Base-by-base conservation (phyloP, 306 rosid species). In the Malus fusca region DNA sequence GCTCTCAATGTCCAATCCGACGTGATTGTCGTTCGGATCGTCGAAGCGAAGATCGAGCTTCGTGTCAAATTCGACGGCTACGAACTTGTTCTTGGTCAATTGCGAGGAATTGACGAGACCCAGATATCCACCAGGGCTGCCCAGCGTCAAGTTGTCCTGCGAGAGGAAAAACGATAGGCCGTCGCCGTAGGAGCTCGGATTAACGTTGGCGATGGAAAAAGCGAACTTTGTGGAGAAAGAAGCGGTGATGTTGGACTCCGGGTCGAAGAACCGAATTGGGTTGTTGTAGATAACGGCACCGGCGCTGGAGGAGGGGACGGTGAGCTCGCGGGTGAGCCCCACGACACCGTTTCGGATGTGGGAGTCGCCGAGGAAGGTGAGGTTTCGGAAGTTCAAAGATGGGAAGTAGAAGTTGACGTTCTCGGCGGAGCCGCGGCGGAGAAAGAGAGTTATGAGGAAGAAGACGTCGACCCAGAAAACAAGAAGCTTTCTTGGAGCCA, bases 361-460 rank as follows among this genome's bases (percentile, higher is more conserved):
- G 25, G 98, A 92, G 73, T 90, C 96, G 46, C 97, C 97, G 22
- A 92, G 86, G 74, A 95, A 91, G 28, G 96, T 90, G 66, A 95
- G 86, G 89, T 95, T 92, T 43, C 97, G 84, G 78, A 90, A 83
- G 4, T 80, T 78, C 87, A 95, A 95, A 40, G 90, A 84, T 9
- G 77, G 63, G 86, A 95, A 89, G 52, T 62, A 80, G 70, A 94
- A 84, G 22, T 75, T 69, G 10, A 84, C 77, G 5, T 70, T 65
- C 31, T 81, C 79, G 6, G 86, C 79, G 10, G 81, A 71, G 1
- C 12, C 44, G 3, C 17, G 31, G 17, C 23, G 30, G 3, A 71
- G 26, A 81, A 62, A 21, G 56, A 71, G n/a, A 69, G 59, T 18
- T 48, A 48, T 0, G 21, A 53, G 3, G 35, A 71, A 14, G 2